A percentile compares a stretch with the other conserved stretches of the same genome.
Evolutionary conservation across 192 early-diverging fungal species (phyloP).

Genomic region (Entomortierella chlamydospora): DNA sequence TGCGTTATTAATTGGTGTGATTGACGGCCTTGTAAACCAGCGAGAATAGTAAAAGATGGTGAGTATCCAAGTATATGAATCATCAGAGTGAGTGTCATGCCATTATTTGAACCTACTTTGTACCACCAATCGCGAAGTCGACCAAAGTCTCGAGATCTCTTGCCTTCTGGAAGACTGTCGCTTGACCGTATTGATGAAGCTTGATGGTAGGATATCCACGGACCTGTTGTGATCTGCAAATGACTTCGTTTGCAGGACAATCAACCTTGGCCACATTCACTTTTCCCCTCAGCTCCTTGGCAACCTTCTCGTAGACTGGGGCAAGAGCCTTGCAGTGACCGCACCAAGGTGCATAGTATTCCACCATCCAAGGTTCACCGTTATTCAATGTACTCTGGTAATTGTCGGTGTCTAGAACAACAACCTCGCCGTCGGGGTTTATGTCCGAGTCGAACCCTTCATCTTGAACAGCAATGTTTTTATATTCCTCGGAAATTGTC

Average conservation of each 20-base stretch:
- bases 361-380: constrained; percentile 82
- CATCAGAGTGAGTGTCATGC: too few relatives aligned
- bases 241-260: constrained; percentile 72
- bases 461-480: neutral
- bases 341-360: constrained; percentile 94
- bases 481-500: constrained; percentile 36
- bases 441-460: neutral
- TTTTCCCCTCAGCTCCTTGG: constrained; percentile 65
- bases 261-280: constrained; percentile 90
- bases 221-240: constrained; percentile 77
- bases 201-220: constrained; percentile 90
- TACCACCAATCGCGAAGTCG: constrained; percentile 42
- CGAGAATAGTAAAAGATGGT: neutral
- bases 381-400: constrained; percentile 64
- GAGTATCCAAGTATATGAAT: neutral
- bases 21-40: constrained; percentile 6
- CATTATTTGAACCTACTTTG: constrained; percentile 14
- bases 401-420: constrained; percentile 65
- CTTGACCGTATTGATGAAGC: constrained; percentile 62
- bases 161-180: constrained; percentile 8
- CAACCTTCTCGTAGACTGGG: constrained; percentile 82
- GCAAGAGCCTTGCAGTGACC: constrained; percentile 88
- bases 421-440: constrained; percentile 67
- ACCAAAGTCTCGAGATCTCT: constrained; percentile 7
- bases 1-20: constrained; percentile 42